Evolutionary conservation across 1,284 basidiomycete species (phyloP), one percentile per base, ranked within the genome.

Genomic region (Cryptococcus sp.): DNA sequence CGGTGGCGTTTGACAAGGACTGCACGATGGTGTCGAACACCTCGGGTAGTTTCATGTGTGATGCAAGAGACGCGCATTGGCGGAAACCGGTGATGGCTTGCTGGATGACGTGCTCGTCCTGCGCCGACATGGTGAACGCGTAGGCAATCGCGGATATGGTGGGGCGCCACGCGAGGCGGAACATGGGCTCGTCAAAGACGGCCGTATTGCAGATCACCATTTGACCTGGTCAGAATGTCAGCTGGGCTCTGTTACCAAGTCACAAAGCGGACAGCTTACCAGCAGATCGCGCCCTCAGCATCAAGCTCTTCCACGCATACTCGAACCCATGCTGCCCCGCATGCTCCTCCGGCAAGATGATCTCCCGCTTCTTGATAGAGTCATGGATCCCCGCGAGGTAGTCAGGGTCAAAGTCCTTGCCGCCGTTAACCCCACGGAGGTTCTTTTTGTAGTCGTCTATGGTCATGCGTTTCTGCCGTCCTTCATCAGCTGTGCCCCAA

Each of bases 291-390:
- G 93, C 87, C 38, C 93, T 84, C 47, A 87, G 79, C 49, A 98
- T 82, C 28, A 99, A 80, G 67, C 96, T 92, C 75, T 98, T 98
- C 96, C 96, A 99, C 6, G 95, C 91, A 72, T 96, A 98, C 68
- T 98, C 96, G 72, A 99, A 99, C 1, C 96, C 96, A 39, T 96
- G 84, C 74, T 94, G 91, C 1, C 96, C 96, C 4, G 87, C 89
- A 70, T 98, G 96, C 71, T 99, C 96, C 77, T 98, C 94, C 0
- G 96, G 95, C 86, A 98, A 89, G 50, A 98, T 84, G 60, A 98
- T 98, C 79, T 99, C 96, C 46, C 86, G 82, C 76, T 90, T 94
- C 47, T 90, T 86, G 68, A 99, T 95, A 4, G 88, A 91, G 63
- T 98, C 93, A 68, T 95, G 98, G 57, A 98, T 91, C 39, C 82